Evolutionary conservation across 345 rosid genomes (phyloP).

Genomic region (Aquilaria malaccensis): DNA sequence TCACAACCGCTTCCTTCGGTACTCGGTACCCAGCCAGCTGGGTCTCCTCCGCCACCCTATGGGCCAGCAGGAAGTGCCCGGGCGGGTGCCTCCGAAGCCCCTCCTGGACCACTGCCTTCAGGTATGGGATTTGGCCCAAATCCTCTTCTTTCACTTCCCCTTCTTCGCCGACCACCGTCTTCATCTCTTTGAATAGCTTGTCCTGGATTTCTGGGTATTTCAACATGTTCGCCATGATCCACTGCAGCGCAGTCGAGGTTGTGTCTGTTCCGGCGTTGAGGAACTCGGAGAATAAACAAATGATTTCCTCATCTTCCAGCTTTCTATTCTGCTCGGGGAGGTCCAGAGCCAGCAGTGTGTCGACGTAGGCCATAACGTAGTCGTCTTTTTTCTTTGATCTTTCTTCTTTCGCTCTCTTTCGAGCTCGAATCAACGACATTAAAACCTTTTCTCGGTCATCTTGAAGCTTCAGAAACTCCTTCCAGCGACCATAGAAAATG

Average conservation of each 20-base stretch:
- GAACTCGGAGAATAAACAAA: no score
- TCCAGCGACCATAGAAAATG: conserved; percentile 3
- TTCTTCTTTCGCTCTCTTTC: not conserved
- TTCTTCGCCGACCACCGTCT: no score
- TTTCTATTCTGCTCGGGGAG: conserved; percentile 22
- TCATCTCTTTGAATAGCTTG: no score
- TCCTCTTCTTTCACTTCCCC: no score
- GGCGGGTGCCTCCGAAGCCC: no score
- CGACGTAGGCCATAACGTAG: conserved; percentile 24
- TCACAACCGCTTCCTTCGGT: not conserved
- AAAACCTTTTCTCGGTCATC: not conserved
- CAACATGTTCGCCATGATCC: no score
- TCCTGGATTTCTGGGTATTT: no score
- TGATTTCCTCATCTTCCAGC: conserved; percentile 24
- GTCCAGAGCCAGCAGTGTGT: conserved; percentile 20
- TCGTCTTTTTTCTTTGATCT: conserved; percentile 3
- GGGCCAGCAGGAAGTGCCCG: conserved; percentile 8
- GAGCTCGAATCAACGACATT: not conserved
- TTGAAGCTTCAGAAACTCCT: conserved; percentile 7
- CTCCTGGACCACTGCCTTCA: no score
- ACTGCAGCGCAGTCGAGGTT: no score
- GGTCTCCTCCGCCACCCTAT: not conserved
- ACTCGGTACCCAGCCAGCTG: not conserved
- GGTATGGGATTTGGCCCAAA: not conserved
- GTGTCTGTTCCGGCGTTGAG: no score